A percentile compares a stretch with the other conserved stretches of the same genome.
Evolutionary conservation across 257 asterid genomes (phyloP).

Genomic region (Nicotiana tabacum): DNA sequence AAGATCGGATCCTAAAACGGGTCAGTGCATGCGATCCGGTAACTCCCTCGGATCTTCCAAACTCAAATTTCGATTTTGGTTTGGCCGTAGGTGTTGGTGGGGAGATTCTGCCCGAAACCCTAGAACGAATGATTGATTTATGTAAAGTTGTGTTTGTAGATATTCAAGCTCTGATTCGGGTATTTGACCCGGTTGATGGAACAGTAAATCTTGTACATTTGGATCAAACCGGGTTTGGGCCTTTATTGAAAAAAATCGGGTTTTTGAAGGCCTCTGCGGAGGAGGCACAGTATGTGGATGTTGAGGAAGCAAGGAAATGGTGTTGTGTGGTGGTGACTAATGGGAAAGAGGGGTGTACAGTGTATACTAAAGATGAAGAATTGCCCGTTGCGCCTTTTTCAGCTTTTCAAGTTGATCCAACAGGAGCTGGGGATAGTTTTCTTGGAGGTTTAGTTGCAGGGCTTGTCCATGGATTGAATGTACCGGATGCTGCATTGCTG

Average conservation of each 20-base stretch:
- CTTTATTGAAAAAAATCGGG: constrained; percentile 51
- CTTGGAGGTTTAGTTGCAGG: constrained; percentile 90
- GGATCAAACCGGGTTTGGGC: constrained; percentile 58
- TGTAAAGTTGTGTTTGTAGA: constrained; percentile 81
- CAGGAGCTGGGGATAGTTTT: constrained; percentile 97
- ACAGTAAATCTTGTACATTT: constrained; percentile 52
- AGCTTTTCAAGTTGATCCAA: constrained; percentile 82
- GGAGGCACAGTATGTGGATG: constrained; percentile 66
- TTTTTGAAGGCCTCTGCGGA: constrained; percentile 81
- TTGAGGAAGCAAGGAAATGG: constrained; percentile 57
- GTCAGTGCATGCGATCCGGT: constrained; percentile 62
- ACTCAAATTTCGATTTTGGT: constrained; percentile 56
- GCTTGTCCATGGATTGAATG: constrained; percentile 57
- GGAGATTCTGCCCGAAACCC: constrained; percentile 73
- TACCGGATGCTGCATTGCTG: constrained; percentile 82
- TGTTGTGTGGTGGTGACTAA: constrained; percentile 89
- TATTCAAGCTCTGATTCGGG: constrained; percentile 75
- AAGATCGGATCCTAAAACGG: constrained; percentile 73
- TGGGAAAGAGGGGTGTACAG: constrained; percentile 82
- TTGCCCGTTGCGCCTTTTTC: constrained; percentile 66
- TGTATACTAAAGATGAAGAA: constrained; percentile 49
- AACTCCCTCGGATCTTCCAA: constrained; percentile 55
- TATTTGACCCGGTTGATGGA: constrained; percentile 61
- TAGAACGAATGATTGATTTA: constrained; percentile 61
- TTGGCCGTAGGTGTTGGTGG: constrained; percentile 94